Evolutionary conservation across 305 asterid species (phyloP).

Genomic region (Euphrasia arctica): DNA sequence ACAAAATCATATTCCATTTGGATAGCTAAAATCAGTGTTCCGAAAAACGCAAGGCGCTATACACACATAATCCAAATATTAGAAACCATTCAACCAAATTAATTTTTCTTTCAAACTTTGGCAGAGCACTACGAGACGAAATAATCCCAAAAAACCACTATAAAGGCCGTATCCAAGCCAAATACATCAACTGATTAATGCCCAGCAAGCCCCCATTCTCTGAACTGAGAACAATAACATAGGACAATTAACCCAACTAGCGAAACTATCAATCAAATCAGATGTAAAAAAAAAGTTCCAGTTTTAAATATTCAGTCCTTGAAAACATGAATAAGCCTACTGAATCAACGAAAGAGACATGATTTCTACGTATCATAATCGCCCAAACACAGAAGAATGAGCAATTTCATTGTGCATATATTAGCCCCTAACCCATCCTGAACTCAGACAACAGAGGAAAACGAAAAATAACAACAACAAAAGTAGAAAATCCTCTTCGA

Average conservation of each 20-base stretch:
- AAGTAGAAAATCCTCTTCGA: conserved; percentile 24
- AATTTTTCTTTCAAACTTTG: conserved; percentile 1
- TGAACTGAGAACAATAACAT: no score
- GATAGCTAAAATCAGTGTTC: background rate
- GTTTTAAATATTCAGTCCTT: background rate
- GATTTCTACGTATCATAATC: background rate
- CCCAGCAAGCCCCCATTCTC: no score
- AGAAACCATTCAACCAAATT: conserved; percentile 1
- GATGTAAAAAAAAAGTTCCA: background rate
- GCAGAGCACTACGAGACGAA: background rate
- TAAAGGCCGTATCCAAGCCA: no score
- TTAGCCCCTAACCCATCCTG: background rate
- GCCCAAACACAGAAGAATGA: conserved; percentile 5
- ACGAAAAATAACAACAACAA: background rate
- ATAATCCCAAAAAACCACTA: no score
- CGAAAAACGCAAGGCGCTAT: background rate
- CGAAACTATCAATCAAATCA: no score
- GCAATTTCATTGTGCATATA: conserved; percentile 1
- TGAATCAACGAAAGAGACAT: conserved; percentile 16
- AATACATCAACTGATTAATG: no score
- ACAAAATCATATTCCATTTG: background rate
- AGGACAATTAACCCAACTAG: no score
- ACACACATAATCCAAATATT: background rate
- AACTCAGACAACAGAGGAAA: conserved; percentile 2
- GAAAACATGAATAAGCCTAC: conserved; percentile 1